phyloP scores from a whole-genome alignment of 352 stramenopile species.

The Pythium plurisporium region DNA sequence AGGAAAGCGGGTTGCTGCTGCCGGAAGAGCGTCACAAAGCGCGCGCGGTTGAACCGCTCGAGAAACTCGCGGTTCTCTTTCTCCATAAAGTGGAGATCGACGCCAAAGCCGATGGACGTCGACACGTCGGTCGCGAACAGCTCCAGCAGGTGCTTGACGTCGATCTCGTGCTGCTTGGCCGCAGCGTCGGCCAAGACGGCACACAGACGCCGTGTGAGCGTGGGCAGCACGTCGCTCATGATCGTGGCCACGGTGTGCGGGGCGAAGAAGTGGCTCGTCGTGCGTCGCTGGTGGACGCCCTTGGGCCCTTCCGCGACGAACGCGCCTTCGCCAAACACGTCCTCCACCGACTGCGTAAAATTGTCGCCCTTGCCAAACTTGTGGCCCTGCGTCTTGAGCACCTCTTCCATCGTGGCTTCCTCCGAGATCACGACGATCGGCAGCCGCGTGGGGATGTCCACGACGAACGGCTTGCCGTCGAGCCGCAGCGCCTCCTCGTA shows the following conservation, averaged over 20 bases:
- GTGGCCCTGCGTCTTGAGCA: conserved; percentile 53
- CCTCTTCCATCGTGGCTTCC: conserved; percentile 35
- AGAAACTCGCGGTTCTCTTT: conserved; percentile 24
- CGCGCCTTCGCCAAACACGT: conserved; percentile 74
- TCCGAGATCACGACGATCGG: conserved; percentile 34
- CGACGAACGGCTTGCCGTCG: conserved; percentile 33
- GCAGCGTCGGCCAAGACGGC: conserved; percentile 22
- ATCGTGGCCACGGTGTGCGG: conserved; percentile 36
- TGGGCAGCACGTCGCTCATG: conserved; percentile 34
- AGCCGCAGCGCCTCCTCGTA: conserved; percentile 32
- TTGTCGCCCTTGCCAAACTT: conserved; percentile 58
- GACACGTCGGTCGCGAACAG: conserved; percentile 65
- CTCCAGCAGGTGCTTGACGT: conserved; percentile 44
- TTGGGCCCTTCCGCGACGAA: conserved; percentile 52
- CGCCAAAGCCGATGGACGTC: conserved; percentile 63
- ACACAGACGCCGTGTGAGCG: conserved; percentile 28
- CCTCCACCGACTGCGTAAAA: conserved; percentile 23
- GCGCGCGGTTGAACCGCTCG: background rate
- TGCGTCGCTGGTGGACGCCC: conserved; percentile 70
- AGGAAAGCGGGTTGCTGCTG: conserved; percentile 39
- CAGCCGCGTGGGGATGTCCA: conserved; percentile 30
- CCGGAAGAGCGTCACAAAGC: conserved; percentile 15
- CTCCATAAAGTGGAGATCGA: conserved; percentile 23
- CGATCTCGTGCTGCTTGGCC: conserved; percentile 9
- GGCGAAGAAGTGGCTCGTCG: conserved; percentile 84